Evolutionary conservation across 2,329 filamentous ascomycete species (phyloP).

Genomic region (Colletotrichum limetticola): DNA sequence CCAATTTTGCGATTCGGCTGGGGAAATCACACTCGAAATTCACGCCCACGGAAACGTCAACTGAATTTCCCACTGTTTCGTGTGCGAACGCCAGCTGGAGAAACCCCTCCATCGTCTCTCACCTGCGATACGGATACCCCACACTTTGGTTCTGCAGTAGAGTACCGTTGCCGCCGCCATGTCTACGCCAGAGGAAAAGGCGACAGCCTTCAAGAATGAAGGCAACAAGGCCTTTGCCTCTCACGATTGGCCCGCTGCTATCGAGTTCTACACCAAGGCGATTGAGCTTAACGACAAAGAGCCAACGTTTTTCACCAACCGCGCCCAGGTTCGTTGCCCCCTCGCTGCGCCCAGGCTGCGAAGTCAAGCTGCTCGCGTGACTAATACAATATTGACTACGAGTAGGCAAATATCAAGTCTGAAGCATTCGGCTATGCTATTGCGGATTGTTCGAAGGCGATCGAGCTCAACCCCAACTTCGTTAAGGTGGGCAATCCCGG

Average conservation of each 20-base stretch:
- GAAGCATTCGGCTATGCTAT: constrained; percentile 96
- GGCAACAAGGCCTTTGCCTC: constrained; percentile 92
- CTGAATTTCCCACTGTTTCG: constrained; percentile 11
- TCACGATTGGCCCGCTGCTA: constrained; percentile 86
- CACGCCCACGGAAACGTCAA: background rate
- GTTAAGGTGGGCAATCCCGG: constrained; percentile 75
- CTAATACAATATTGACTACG: constrained; percentile 48
- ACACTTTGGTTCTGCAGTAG: constrained; percentile 17
- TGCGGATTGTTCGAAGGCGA: constrained; percentile 87
- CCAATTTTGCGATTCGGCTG: background rate
- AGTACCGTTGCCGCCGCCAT: constrained; percentile 42
- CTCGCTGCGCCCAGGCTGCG: constrained; percentile 9
- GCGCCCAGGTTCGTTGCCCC: constrained; percentile 79
- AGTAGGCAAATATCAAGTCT: constrained; percentile 90
- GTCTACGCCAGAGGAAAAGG: constrained; percentile 68
- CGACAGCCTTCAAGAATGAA: constrained; percentile 87
- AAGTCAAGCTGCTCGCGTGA: constrained; percentile 52
- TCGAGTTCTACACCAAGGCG: constrained; percentile 87
- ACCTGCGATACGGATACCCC: constrained; percentile 23
- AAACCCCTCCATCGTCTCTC: background rate
- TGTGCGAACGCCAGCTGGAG: constrained; percentile 1
- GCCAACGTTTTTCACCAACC: constrained; percentile 92
- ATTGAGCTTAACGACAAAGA: constrained; percentile 87
- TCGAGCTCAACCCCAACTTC: constrained; percentile 88
- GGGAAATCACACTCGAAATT: background rate